Evolutionary conservation across 106 monocot genomes (phyloP).

Genomic region (Acanthochlamys bracteata): DNA sequence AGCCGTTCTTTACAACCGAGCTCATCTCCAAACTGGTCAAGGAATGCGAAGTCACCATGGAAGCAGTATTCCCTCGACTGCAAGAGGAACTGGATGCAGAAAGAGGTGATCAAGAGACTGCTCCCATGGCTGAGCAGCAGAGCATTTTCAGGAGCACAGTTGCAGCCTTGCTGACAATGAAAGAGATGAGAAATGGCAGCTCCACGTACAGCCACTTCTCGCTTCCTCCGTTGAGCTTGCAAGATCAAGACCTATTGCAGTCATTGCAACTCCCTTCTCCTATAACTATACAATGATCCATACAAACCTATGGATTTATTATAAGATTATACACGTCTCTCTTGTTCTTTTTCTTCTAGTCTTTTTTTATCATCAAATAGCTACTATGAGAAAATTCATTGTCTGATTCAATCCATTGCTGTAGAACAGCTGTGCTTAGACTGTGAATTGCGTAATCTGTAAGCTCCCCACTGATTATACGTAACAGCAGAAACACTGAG

Average conservation of each 20-base stretch:
- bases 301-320: not conserved
- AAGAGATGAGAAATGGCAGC: conserved; percentile 68
- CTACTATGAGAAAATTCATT: too few species aligned
- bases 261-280: conserved; percentile 26
- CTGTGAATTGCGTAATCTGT: too few species aligned
- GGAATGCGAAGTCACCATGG: conserved; percentile 72
- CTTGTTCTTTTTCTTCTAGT: not conserved
- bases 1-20: conserved; percentile 88
- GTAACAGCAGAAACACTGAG: too few species aligned
- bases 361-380: too few species aligned
- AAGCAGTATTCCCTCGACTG: conserved; percentile 39
- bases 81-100: not conserved
- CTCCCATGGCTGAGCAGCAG: conserved; percentile 22
- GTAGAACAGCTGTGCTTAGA: too few species aligned
- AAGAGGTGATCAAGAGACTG: not conserved
- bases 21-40: conserved; percentile 75
- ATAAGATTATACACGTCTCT: not conserved
- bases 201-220: conserved; percentile 80
- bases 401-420: too few species aligned
- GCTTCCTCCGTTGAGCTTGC: conserved; percentile 55
- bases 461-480: too few species aligned
- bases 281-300: conserved; percentile 22
- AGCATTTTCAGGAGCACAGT: conserved; percentile 62
- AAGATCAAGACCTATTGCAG: conserved; percentile 33
- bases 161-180: conserved; percentile 67